These are phyloP conservation scores for Zymoseptoria pseudotritici DNA, from an alignment of 2,329 filamentous ascomycete species.

Conservation along the genomic window DNA sequence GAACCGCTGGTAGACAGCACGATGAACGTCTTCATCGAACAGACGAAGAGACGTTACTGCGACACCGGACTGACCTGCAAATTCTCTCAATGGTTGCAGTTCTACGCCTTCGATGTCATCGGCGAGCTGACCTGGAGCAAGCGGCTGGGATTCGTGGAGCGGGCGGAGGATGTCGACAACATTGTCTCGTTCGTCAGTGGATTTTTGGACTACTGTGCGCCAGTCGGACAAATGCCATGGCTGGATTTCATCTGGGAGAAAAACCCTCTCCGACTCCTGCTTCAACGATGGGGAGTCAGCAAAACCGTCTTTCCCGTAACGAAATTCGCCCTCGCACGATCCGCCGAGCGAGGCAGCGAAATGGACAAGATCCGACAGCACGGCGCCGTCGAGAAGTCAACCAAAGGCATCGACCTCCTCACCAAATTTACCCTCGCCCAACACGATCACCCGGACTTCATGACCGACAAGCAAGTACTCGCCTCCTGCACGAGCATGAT, in stretches of 20 bases:
- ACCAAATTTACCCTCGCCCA: constrained; percentile 66
- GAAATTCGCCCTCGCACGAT: constrained; percentile 60
- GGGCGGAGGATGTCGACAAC: constrained; percentile 66
- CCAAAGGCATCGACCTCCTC: constrained; percentile 52
- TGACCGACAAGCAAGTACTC: constrained; percentile 62
- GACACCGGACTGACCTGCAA: constrained; percentile 46
- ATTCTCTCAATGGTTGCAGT: constrained; percentile 68
- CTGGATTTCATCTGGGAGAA: constrained; percentile 65
- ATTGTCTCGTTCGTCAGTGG: constrained; percentile 59
- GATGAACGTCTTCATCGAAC: constrained; percentile 59
- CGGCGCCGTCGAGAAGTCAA: constrained; percentile 31
- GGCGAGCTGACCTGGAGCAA: constrained; percentile 71
- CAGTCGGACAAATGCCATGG: constrained; percentile 66
- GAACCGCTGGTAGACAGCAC: constrained; percentile 75
- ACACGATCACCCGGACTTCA: constrained; percentile 60
- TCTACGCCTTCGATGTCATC: constrained; percentile 76
- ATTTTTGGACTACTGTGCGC: constrained; percentile 64
- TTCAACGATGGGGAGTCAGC: constrained; percentile 59
- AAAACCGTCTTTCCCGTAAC: constrained; percentile 66
- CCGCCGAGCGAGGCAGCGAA: constrained; percentile 56
- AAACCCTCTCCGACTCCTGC: constrained; percentile 60
- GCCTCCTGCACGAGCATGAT: constrained; percentile 65
- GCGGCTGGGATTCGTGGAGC: constrained; percentile 66
- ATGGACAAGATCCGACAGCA: constrained; percentile 41
- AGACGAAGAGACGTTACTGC: constrained; percentile 38